Evolutionary conservation across 306 rosid species (phyloP).

Genomic region (Ceratonia siliqua): DNA sequence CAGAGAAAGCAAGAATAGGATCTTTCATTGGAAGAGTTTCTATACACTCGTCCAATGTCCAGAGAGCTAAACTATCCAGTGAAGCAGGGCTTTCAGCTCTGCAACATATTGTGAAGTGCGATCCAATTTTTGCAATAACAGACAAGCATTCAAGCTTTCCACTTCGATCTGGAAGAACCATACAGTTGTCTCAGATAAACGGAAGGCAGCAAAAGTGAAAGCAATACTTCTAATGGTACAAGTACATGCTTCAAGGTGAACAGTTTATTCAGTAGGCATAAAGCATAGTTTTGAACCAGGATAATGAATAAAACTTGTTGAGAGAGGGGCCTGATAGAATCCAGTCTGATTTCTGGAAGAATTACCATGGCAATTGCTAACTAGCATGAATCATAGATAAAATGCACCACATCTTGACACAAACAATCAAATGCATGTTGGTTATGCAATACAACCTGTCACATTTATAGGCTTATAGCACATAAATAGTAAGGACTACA

Average conservation of each 20-base stretch:
- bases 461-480: neutral
- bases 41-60: constrained; percentile 72
- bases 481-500: constrained; percentile 5
- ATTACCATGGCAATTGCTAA: neutral
- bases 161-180: constrained; percentile 68
- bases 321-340: constrained; percentile 4
- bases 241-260: constrained; percentile 18
- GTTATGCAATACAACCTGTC: neutral
- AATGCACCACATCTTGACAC: constrained; percentile 8
- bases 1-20: constrained; percentile 76
- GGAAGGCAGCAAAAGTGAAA: constrained; percentile 15
- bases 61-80: constrained; percentile 78
- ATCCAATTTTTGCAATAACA: constrained; percentile 79
- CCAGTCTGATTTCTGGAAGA: constrained; percentile 21
- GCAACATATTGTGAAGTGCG: constrained; percentile 84
- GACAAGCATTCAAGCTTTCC: constrained; percentile 93
- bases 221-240: constrained; percentile 25
- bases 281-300: constrained; percentile 12
- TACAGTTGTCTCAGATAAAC: constrained; percentile 24
- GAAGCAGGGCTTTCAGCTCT: constrained; percentile 97
- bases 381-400: neutral
- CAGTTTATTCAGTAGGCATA: constrained; percentile 1
- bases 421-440: neutral
- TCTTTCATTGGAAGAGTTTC: constrained; percentile 80
- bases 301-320: constrained; percentile 11